A percentile compares a stretch with the other conserved stretches of the same genome.
Conservation (phyloP, 306 rosid genomes). For the Rosa multiflora region DNA sequence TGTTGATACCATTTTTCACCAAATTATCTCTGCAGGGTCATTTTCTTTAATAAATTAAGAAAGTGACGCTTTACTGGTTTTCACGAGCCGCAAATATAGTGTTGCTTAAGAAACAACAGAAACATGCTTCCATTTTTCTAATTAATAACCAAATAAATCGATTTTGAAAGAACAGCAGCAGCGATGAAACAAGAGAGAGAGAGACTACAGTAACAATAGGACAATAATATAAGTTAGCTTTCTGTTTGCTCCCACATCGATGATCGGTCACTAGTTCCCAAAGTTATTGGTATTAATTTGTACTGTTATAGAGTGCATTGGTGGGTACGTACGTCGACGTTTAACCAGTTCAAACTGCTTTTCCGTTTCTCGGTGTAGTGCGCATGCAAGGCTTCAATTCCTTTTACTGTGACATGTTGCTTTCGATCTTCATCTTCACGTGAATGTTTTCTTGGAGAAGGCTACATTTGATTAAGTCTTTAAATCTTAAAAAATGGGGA, state of each 20-base stretch:
- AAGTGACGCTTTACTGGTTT: conserved; percentile 24
- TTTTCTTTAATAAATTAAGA: conserved; percentile 27
- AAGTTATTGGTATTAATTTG: not conserved
- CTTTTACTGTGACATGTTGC: not conserved
- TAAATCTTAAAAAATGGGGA: too few relatives aligned
- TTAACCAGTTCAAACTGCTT: conserved; percentile 5
- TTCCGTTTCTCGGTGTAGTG: conserved; percentile 4
- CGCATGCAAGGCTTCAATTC: not conserved
- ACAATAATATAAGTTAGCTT: not conserved
- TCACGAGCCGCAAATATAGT: conserved; percentile 21
- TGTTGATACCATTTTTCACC: conserved; percentile 34
- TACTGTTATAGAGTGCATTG: not conserved
- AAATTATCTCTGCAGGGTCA: conserved; percentile 18
- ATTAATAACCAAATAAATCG: not conserved
- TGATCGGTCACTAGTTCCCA: conserved; percentile 5
- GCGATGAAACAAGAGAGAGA: not conserved
- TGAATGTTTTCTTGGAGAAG: not conserved
- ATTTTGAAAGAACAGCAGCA: not conserved
- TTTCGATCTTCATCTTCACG: not conserved
- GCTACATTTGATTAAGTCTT: not conserved
- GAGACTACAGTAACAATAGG: not conserved
- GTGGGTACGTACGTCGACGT: not conserved
- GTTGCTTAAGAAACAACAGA: not conserved
- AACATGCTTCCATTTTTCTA: not conserved
- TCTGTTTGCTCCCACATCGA: not conserved